These are phyloP conservation scores for Quercus gilva DNA, from an alignment of 306 rosid species.

Conservation along the genomic window DNA sequence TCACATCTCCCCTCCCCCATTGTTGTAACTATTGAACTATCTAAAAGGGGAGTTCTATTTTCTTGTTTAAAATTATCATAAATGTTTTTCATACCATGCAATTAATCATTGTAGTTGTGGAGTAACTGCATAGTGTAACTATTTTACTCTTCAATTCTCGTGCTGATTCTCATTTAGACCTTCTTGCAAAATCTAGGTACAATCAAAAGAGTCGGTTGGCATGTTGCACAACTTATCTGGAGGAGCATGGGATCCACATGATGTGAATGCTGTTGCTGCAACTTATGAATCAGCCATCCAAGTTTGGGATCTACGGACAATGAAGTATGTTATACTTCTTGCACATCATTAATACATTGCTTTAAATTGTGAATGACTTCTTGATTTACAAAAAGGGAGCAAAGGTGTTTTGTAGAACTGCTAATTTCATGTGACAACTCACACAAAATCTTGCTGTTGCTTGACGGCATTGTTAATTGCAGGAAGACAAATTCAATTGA, in stretches of 20 bases:
- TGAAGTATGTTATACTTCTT: conserved; percentile 61
- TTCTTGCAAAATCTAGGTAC: conserved; percentile 50
- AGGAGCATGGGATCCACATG: conserved; percentile 99
- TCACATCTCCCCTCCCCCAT: too few species aligned
- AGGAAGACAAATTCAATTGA: conserved; percentile 81
- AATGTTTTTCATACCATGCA: background rate
- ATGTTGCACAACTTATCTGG: conserved; percentile 80
- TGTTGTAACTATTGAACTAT: too few species aligned
- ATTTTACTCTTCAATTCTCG: background rate
- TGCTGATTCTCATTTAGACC: conserved; percentile 29
- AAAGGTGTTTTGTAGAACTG: background rate
- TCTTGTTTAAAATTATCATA: background rate
- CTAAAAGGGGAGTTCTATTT: background rate
- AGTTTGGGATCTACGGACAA: conserved; percentile 91
- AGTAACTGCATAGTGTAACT: background rate
- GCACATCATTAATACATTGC: background rate
- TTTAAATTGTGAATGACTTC: background rate
- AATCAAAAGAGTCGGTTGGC: conserved; percentile 85
- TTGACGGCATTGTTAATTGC: conserved; percentile 36
- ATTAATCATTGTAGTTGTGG: background rate
- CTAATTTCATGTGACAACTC: background rate
- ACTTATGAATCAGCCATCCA: conserved; percentile 84
- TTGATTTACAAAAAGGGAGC: background rate
- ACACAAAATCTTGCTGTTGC: conserved; percentile 9
- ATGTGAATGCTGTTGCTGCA: conserved; percentile 76